A percentile compares a stretch with the other conserved stretches of the same genome.
These are phyloP conservation scores for Agapanthus africanus DNA, from an alignment of 106 monocot species.

Conservation along the genomic window DNA sequence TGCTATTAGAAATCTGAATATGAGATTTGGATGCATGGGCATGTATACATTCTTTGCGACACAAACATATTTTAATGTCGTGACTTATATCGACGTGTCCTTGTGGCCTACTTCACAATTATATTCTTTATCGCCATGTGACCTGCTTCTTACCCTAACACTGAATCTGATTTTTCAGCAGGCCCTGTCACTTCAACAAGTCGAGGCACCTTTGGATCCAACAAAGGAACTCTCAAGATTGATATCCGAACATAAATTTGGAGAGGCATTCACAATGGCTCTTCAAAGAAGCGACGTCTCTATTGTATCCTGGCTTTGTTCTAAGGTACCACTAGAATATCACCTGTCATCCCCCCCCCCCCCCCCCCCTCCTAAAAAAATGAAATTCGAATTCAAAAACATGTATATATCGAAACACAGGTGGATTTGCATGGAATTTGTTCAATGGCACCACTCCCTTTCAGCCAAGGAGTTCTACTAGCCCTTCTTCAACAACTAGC, in stretches of 20 bases:
- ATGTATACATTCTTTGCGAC: too few species aligned
- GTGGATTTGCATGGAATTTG: constrained; percentile 62
- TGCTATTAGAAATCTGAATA: too few species aligned
- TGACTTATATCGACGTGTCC: too few species aligned
- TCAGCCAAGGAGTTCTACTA: constrained; percentile 65
- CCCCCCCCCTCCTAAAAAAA: too few species aligned
- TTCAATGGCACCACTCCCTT: constrained; percentile 32
- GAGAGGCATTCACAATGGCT: constrained; percentile 85
- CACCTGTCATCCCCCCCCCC: neutral
- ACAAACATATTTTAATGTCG: too few species aligned
- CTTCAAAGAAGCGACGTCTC: constrained; percentile 95
- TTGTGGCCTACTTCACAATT: too few species aligned
- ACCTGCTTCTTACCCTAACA: too few species aligned
- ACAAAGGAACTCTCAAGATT: constrained; percentile 71
- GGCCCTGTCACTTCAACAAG: constrained; percentile 34
- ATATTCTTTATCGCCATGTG: too few species aligned
- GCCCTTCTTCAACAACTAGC: constrained; percentile 67
- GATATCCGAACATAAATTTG: constrained; percentile 76
- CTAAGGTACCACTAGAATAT: too few species aligned
- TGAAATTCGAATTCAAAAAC: neutral
- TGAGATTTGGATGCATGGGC: too few species aligned
- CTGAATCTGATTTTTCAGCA: neutral
- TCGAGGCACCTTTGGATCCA: constrained; percentile 71
- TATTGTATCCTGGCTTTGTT: constrained; percentile 96
- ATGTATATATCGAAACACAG: constrained; percentile 14